Evolutionary conservation across 208 protist genomes (phyloP).

Genomic region (Trypanosoma melophagium): DNA sequence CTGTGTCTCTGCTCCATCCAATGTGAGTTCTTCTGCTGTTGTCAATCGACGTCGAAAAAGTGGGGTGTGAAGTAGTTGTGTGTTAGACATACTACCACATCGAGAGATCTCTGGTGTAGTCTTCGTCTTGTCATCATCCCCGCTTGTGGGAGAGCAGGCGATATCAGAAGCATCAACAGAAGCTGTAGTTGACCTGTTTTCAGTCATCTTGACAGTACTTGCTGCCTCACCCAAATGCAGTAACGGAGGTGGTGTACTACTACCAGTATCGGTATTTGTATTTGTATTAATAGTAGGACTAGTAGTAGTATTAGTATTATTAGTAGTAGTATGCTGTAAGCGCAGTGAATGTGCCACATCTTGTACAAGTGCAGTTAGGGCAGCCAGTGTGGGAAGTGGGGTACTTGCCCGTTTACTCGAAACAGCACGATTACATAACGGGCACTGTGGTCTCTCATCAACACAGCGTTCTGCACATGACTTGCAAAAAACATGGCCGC

Average conservation of each 20-base stretch:
- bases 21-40: neutral
- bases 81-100: neutral
- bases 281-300: too few species aligned
- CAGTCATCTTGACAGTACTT: neutral
- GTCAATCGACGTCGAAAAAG: neutral
- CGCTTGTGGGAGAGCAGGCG: neutral
- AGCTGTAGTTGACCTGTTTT: neutral
- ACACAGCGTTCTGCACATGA: slow-evolving; percentile 52
- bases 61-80: slow-evolving; percentile 16
- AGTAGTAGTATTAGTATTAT: neutral
- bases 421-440: slow-evolving; percentile 66
- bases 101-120: neutral
- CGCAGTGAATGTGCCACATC: slow-evolving; percentile 31
- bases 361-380: slow-evolving; percentile 42
- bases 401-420: slow-evolving; percentile 26
- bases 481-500: slow-evolving; percentile 72
- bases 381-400: slow-evolving; percentile 49
- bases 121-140: neutral
- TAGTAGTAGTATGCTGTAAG: neutral
- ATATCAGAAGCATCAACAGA: neutral
- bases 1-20: slow-evolving; percentile 10
- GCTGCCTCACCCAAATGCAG: neutral
- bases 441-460: slow-evolving; percentile 53
- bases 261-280: slow-evolving; percentile 3
- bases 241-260: neutral